phyloP scores from a whole-genome alignment of 1,139 yeast species.

The Suhomyces coccinellae region DNA sequence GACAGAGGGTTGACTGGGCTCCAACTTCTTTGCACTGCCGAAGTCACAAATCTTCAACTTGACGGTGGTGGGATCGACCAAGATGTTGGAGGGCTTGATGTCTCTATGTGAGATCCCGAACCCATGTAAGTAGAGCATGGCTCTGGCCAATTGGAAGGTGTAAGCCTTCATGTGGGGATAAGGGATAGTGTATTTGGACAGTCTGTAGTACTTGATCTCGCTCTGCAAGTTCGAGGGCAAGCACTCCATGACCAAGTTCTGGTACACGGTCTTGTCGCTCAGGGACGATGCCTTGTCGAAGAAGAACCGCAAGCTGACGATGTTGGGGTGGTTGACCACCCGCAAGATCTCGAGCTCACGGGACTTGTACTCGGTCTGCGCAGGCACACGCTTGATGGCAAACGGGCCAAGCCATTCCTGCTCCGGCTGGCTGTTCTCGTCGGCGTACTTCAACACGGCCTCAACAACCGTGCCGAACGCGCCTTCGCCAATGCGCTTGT shows the following conservation, averaged over 20 bases:
- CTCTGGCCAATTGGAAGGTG: constrained; percentile 78
- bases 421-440: constrained; percentile 21
- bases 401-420: constrained; percentile 69
- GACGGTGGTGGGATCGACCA: constrained; percentile 69
- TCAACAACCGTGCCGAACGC: constrained; percentile 84
- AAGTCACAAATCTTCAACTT: constrained; percentile 76
- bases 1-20: constrained; percentile 71
- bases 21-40: constrained; percentile 78
- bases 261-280: constrained; percentile 64
- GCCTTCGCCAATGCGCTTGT: constrained; percentile 77
- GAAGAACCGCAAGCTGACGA: constrained; percentile 63
- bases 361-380: constrained; percentile 80
- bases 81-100: constrained; percentile 75
- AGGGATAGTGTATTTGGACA: constrained; percentile 63
- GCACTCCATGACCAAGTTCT: constrained; percentile 83
- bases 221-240: constrained; percentile 75
- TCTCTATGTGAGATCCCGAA: constrained; percentile 81
- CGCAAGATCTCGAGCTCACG: constrained; percentile 76
- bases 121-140: constrained; percentile 79
- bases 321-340: constrained; percentile 75
- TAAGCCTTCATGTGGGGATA: constrained; percentile 74
- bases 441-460: constrained; percentile 51
- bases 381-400: constrained; percentile 81
- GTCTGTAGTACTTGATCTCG: constrained; percentile 70
- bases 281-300: constrained; percentile 61